phyloP scores from a whole-genome alignment of 345 rosid genomes.

The Erodium maritimum region DNA sequence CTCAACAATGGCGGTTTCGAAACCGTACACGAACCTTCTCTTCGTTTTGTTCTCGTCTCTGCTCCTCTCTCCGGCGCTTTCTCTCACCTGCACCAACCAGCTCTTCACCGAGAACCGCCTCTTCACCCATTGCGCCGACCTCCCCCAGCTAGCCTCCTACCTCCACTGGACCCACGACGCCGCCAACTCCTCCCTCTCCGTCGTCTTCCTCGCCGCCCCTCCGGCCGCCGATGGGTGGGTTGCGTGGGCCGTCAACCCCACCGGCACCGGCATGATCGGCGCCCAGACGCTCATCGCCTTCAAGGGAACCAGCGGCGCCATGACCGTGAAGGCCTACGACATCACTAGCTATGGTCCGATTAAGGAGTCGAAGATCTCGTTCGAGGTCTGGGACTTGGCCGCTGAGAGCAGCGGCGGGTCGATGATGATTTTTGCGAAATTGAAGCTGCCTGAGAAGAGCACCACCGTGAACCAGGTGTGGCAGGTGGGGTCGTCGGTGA shows the following conservation, averaged over 20 bases:
- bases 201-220: slow-evolving; percentile 11
- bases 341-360: slow-evolving; percentile 6
- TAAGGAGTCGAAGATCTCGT: slow-evolving; percentile 10
- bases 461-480: background rate
- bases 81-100: slow-evolving; percentile 52
- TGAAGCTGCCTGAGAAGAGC: slow-evolving; percentile 6
- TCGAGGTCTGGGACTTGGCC: slow-evolving; percentile 10
- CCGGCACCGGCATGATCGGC: slow-evolving; percentile 18
- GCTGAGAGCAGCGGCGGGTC: slow-evolving; percentile 8
- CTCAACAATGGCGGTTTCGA: background rate
- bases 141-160: slow-evolving; percentile 49
- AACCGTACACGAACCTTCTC: slow-evolving; percentile 9
- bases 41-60: slow-evolving; percentile 1
- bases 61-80: slow-evolving; percentile 16
- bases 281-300: slow-evolving; percentile 51
- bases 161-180: slow-evolving; percentile 65
- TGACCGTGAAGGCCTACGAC: slow-evolving; percentile 10
- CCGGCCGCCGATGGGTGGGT: slow-evolving; percentile 30
- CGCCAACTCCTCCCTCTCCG: slow-evolving; percentile 20
- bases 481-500: slow-evolving; percentile 1
- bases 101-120: slow-evolving; percentile 27
- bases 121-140: slow-evolving; percentile 53
- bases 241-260: slow-evolving; percentile 65
- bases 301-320: slow-evolving; percentile 14
- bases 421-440: slow-evolving; percentile 9